A percentile compares a stretch with the other conserved stretches of the same genome.
Evolutionary conservation across 148 eudicot genomes (phyloP).

Genomic region (Pouteria glomerata): DNA sequence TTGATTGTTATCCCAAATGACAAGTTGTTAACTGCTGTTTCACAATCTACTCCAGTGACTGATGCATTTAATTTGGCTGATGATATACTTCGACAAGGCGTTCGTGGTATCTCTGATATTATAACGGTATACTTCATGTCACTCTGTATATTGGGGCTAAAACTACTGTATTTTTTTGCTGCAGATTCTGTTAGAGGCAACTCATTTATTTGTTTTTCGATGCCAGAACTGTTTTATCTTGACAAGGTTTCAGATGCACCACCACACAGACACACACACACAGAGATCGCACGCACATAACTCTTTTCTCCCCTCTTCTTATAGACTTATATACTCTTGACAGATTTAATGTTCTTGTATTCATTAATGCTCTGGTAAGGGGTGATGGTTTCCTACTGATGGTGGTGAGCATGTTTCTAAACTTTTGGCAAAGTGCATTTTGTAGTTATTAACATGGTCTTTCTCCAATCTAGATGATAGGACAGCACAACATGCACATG

Average conservation of each 20-base stretch:
- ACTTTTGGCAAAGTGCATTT: background rate
- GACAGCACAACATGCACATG: background rate
- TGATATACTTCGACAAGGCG: constrained; percentile 98
- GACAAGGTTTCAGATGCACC: background rate
- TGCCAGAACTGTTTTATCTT: background rate
- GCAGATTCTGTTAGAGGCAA: background rate
- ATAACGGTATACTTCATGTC: constrained; percentile 94
- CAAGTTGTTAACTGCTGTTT: constrained; percentile 87
- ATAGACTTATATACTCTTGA: background rate
- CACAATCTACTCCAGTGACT: constrained; percentile 93
- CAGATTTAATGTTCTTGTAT: background rate
- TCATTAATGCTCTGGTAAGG: background rate
- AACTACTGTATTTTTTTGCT: background rate
- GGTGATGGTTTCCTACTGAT: background rate
- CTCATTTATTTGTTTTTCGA: background rate
- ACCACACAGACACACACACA: too few species aligned
- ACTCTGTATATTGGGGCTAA: background rate
- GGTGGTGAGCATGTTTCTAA: background rate
- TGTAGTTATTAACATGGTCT: background rate
- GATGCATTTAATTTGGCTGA: constrained; percentile 98
- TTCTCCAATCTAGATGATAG: background rate
- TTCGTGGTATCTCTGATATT: constrained; percentile 97
- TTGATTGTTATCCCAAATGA: constrained; percentile 97
- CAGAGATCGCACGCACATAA: too few species aligned
- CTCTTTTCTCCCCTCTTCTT: background rate